Base-by-base conservation (phyloP, 2,329 filamentous ascomycete genomes). In the Cladosporium phlei region DNA sequence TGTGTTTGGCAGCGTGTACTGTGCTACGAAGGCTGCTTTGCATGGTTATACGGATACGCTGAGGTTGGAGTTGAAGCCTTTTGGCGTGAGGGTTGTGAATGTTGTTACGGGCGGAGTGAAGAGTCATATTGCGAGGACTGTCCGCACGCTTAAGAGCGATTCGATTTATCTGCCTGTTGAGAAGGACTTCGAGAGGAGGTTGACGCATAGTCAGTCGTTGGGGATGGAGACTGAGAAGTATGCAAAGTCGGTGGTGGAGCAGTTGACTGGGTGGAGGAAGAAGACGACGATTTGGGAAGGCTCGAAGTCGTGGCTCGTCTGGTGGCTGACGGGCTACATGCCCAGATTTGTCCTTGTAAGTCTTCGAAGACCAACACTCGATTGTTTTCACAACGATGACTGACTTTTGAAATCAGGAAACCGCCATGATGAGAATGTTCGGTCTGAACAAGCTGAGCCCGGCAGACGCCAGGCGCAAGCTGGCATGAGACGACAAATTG, bases 101-200 rank as follows among this genome's bases (percentile, higher is more conserved):
- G 60, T 75, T 4, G 64, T 82, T 5, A 82, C 80, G 1, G 80
- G 80, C 8, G 79, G 79, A 8, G 79, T 83, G 24, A 73, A 76
- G 58, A 76, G 72, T 32, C 76, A 76, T 24, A 79, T 83, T 54
- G 74, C 76, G 3, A 69, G 78, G n/a, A 69, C 65, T 4, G 60
- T 76, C 11, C 69, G 77, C 20, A 60, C 62, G 4, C 59, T 83
- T 7, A 65, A 67, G 2, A 61, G 67, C 7, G 67, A 69, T 35
- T 77, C 72, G 0, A 64, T 78, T 17, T 82, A 79, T 57, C 52
- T 70, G 17, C 74, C 77, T 0, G 66, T 81, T 24, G 66, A 71
- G 32, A 64, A 63, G 4, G 72, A 77, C 48, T 82, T 80, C 56
- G 63, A 69, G 47, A 62, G 68, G 35, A 67, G 79, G 8, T 62